These are phyloP conservation scores for Mycena leptocephala DNA, from an alignment of 768 basidiomycete species.

Conservation along the genomic window DNA sequence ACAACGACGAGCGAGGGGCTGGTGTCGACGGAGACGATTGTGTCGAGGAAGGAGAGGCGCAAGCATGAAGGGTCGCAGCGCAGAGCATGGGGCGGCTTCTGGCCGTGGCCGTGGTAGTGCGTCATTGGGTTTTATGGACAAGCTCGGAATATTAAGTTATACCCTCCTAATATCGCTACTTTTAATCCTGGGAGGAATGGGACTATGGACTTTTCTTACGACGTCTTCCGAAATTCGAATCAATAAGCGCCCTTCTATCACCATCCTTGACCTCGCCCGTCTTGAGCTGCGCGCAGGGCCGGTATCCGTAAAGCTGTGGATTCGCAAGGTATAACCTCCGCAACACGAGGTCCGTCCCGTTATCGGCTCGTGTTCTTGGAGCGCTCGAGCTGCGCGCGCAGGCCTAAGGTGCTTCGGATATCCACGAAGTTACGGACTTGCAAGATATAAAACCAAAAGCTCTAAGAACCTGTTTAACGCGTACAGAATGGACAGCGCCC, in stretches of 20 bases:
- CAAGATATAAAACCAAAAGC: too few relatives aligned
- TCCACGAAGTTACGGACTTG: background rate
- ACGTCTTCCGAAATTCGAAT: too few relatives aligned
- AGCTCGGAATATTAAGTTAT: background rate
- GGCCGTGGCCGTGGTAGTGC: conserved; percentile 24
- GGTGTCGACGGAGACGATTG: conserved; percentile 26
- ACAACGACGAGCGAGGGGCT: conserved; percentile 35
- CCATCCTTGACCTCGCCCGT: too few relatives aligned
- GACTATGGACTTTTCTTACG: too few relatives aligned
- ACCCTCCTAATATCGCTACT: background rate
- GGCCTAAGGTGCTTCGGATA: too few relatives aligned
- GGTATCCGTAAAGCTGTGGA: too few relatives aligned
- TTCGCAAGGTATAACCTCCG: too few relatives aligned
- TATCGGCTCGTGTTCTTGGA: too few relatives aligned
- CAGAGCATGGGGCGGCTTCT: conserved; percentile 16
- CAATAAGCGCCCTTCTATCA: too few relatives aligned
- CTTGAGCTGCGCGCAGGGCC: too few relatives aligned
- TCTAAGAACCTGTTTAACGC: background rate
- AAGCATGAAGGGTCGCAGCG: background rate
- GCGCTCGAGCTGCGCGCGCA: background rate
- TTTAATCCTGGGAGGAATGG: background rate
- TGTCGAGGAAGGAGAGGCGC: conserved; percentile 29
- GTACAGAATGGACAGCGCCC: conserved; percentile 1
- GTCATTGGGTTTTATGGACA: background rate
- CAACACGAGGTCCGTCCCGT: too few relatives aligned